These are phyloP conservation scores for Passiflora organensis DNA, from an alignment of 345 rosid species.

Conservation along the genomic window DNA sequence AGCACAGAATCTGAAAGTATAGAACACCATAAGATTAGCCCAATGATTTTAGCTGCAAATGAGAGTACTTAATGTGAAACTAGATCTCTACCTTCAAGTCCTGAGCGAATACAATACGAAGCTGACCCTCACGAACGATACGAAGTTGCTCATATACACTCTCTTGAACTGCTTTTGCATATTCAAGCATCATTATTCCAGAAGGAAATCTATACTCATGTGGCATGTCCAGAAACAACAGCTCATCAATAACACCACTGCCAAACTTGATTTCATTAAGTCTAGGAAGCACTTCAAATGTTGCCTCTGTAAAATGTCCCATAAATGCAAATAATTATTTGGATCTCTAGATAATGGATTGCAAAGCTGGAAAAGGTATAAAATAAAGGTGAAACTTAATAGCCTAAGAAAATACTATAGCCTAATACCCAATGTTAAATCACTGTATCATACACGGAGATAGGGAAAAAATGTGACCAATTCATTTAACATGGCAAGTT, in stretches of 20 bases:
- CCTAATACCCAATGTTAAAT: too few species aligned
- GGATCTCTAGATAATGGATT: constrained; percentile 5
- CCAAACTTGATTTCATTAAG: constrained; percentile 95
- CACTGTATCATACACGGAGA: too few species aligned
- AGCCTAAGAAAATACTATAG: too few species aligned
- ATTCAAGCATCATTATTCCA: constrained; percentile 82
- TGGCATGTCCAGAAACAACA: constrained; percentile 80
- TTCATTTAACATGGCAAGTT: too few species aligned
- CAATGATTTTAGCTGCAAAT: constrained; percentile 1
- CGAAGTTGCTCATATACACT: constrained; percentile 97
- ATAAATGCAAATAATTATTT: neutral
- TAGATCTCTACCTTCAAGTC: constrained; percentile 68
- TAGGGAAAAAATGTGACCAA: too few species aligned
- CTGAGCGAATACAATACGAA: constrained; percentile 77
- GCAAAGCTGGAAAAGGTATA: neutral
- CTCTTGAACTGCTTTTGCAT: constrained; percentile 90
- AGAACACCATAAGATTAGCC: neutral
- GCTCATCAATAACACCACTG: constrained; percentile 94
- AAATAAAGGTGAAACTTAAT: neutral
- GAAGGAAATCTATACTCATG: constrained; percentile 67
- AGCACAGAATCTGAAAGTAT: constrained; percentile 64
- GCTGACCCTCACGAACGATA: constrained; percentile 95
- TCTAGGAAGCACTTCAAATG: constrained; percentile 92
- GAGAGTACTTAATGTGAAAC: constrained; percentile 7
- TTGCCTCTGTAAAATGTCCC: constrained; percentile 70